phyloP scores from a whole-genome alignment of 1,139 yeast species.

The Insectozyma bohioensis region DNA sequence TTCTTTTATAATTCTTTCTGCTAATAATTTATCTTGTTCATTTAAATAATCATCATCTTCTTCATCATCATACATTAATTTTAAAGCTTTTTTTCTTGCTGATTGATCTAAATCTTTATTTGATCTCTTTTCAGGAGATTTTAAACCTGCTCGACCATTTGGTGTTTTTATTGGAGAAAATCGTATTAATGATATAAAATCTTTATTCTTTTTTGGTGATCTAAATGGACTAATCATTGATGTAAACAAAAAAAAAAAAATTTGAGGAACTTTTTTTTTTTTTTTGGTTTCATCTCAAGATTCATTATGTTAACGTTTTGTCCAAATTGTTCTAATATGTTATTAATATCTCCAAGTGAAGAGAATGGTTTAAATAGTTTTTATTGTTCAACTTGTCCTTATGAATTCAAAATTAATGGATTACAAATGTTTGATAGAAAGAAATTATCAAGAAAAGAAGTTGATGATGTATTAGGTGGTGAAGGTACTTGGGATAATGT shows the following conservation, averaged over 20 bases:
- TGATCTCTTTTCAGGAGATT: conserved; percentile 44
- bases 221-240: conserved; percentile 7
- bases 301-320: conserved; percentile 80
- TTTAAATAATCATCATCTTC: conserved; percentile 27
- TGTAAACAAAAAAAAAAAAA: conserved; percentile 2
- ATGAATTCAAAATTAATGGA: conserved; percentile 83
- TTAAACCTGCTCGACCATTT: conserved; percentile 45
- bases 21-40: conserved; percentile 43
- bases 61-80: conserved; percentile 36
- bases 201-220: conserved; percentile 10
- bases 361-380: conserved; percentile 50
- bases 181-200: no score
- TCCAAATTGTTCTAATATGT: conserved; percentile 90
- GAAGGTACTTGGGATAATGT: conserved; percentile 99
- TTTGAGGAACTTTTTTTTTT: neutral
- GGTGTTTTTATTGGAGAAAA: conserved; percentile 13
- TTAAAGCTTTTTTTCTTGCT: conserved; percentile 51
- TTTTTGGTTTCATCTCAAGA: conserved; percentile 1
- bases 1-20: conserved; percentile 39
- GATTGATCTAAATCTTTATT: conserved; percentile 44
- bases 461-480: conserved; percentile 96
- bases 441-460: conserved; percentile 78
- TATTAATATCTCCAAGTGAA: conserved; percentile 48
- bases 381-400: conserved; percentile 92
- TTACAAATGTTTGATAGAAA: conserved; percentile 84